Base-by-base conservation (phyloP, 2,329 filamentous ascomycete genomes). In the Chaetoscypha palmicola region DNA sequence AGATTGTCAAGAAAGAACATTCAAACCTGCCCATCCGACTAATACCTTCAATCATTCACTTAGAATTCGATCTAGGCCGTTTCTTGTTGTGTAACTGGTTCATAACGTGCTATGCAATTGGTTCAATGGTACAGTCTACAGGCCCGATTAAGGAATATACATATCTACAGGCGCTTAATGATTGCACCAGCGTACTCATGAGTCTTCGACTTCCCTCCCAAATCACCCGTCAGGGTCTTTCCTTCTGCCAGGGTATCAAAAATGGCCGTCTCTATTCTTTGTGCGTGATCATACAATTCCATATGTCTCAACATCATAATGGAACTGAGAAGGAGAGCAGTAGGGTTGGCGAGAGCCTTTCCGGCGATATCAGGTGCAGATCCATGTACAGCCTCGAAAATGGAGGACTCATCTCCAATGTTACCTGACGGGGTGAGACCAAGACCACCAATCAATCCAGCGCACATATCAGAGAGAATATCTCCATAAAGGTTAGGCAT, bases 271-370 rank as follows among this genome's bases (percentile, higher is more conserved):
- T 97, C 87, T 64, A 98, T 97, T 67, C 81, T 82, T 66, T 74
- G 68, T 57, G 92, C 92, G 67, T 97, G 81, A 53, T 87, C 76
- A 67, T 72, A 81, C 54, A 98, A 77, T 62, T 86, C 82, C 91
- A 98, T 97, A 73, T 98, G 92, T 69, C 92, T 83, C 77, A 98
- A 73, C 92, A 98, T 97, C 92, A 98, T 97, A 74, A 97, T 92
- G 67, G 86, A 94, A 68, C 80, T 87, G 63, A 97, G 84, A 55
- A 98, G 81, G 58, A 98, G 81, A 48, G 92, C 92, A 50, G 92
- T 97, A 52, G 92, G 92, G 79, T 98, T 98, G 63, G 92, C 92
- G 58, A 97, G 83, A 57, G 79, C 85, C 80, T 96, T 89, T 68
- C 91, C 91, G 55, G 88, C 89, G 66, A 97, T 97, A 68, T 97